Base-by-base conservation (phyloP, 495 filamentous ascomycete species). In the Oidiodendron maius region DNA sequence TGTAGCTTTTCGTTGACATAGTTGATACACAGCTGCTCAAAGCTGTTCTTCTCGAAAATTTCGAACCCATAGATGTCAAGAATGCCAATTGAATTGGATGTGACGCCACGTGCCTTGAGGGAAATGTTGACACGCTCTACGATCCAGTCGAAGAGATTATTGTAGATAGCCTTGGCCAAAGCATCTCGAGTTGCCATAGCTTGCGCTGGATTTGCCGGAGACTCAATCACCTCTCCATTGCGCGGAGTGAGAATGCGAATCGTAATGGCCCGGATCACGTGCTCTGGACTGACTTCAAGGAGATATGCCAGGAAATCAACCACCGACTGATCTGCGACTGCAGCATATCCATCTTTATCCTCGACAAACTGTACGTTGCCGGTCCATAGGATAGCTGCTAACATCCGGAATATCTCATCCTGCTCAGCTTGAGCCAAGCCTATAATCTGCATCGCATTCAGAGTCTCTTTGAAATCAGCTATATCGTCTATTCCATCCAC, bases 1-100 rank as follows among this genome's bases (percentile, higher is more conserved):
- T 99, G 94, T 39, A 99, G 72, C 66, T 99, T 99, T 66, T 99
- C 94, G 68, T 99, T 99, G 61, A 99, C 94, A 62, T 99, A 99
- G 73, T 99, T 99, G 68, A 99, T 99, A 66, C 94, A 99, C 13
- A 99, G 83, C 71, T 99, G 94, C 66, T 99, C 94, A 58, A 99
- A 99, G 50, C 89, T 96, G 69, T 99, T 99, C 67, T 85, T 89
- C 64, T 99, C 93, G 55, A 99, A 99, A 55, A 99, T 99, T 65
- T 99, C 94, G 58, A 99, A 99, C 13, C 94, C 94, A 66, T 99
- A 99, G 52, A 99, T 99, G 76, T 99, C 94, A 41, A 99, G 78
- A 65, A 99, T 97, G 64, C 93, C 93, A 58, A 99, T 93, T 2
- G 87, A 86, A 62, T 96, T 89, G 11, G 82, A 69, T 8, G 87